These are phyloP conservation scores for Metarhizium brunneum DNA, from an alignment of 2,329 filamentous ascomycete genomes.

Conservation along the genomic window DNA sequence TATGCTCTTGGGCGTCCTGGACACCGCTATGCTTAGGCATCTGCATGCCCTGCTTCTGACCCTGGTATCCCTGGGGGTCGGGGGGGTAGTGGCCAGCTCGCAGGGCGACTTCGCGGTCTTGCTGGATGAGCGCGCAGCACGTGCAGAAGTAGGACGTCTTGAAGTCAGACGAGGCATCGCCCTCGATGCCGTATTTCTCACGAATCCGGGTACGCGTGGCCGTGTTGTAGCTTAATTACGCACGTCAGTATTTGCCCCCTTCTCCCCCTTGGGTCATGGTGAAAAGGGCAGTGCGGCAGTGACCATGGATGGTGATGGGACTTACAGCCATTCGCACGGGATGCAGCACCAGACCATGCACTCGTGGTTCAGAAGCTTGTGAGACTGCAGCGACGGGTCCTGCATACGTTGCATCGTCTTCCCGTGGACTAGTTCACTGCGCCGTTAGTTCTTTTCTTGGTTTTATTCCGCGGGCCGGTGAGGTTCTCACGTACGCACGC, in stretches of 20 bases:
- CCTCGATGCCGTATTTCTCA: slow-evolving; percentile 42
- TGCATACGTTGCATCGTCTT: slow-evolving; percentile 34
- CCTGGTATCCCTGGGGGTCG: slow-evolving; percentile 26
- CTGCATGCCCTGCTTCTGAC: slow-evolving; percentile 12
- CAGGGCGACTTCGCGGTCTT: slow-evolving; percentile 43
- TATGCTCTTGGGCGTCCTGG: not conserved
- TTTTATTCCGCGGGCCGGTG: not conserved
- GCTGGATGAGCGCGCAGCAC: slow-evolving; percentile 48
- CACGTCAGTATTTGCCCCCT: too few species aligned
- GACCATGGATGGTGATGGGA: not conserved
- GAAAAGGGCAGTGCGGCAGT: too few species aligned
- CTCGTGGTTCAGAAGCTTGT: slow-evolving; percentile 31
- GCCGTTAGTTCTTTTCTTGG: not conserved
- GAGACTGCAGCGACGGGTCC: slow-evolving; percentile 30
- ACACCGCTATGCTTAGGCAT: slow-evolving; percentile 5
- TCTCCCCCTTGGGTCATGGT: not conserved
- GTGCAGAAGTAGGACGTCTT: slow-evolving; percentile 44
- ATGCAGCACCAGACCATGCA: slow-evolving; percentile 31
- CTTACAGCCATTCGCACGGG: slow-evolving; percentile 32
- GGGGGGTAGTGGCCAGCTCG: slow-evolving; percentile 16
- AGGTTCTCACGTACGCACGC: slow-evolving; percentile 27
- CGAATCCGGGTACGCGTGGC: slow-evolving; percentile 46
- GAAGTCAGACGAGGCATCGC: slow-evolving; percentile 38
- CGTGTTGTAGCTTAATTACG: slow-evolving; percentile 30
- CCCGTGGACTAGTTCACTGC: slow-evolving; percentile 27